These are phyloP conservation scores for Kewa caespitosa DNA, from an alignment of 179 eudicot genomes.

Conservation along the genomic window DNA sequence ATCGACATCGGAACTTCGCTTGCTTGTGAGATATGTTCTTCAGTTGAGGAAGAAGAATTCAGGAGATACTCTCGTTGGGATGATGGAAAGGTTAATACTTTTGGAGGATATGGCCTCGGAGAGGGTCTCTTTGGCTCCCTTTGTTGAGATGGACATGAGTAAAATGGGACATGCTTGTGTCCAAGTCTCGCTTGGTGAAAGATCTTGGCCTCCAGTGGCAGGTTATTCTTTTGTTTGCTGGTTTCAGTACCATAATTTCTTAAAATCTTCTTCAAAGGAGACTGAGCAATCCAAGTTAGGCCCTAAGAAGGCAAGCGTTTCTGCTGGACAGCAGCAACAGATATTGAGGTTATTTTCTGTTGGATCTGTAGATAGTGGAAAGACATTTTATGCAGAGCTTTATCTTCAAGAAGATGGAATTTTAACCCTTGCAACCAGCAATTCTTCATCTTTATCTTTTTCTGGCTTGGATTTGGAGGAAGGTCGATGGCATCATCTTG, in stretches of 20 bases:
- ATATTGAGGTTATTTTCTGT: conserved; percentile 88
- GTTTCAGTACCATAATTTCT: conserved; percentile 85
- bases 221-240: conserved; percentile 99
- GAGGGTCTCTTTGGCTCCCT: conserved; percentile 85
- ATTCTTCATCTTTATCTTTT: conserved; percentile 79
- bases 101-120: conserved; percentile 75
- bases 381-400: conserved; percentile 83
- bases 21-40: conserved; percentile 75
- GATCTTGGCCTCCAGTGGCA: conserved; percentile 99
- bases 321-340: conserved; percentile 52
- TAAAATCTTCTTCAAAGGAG: conserved; percentile 60
- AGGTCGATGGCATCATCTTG: conserved; percentile 98
- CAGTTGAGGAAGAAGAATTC: conserved; percentile 75
- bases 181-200: conserved; percentile 93
- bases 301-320: conserved; percentile 38
- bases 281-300: conserved; percentile 48
- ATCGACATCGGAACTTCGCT: conserved; percentile 76
- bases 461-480: conserved; percentile 90
- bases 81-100: conserved; percentile 87
- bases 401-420: conserved; percentile 89
- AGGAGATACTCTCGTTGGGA: conserved; percentile 69
- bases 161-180: conserved; percentile 93
- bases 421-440: conserved; percentile 91
- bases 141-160: conserved; percentile 96
- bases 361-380: conserved; percentile 73